Evolutionary conservation across 345 rosid genomes (phyloP).

Genomic region (Tarenaya hassleriana): DNA sequence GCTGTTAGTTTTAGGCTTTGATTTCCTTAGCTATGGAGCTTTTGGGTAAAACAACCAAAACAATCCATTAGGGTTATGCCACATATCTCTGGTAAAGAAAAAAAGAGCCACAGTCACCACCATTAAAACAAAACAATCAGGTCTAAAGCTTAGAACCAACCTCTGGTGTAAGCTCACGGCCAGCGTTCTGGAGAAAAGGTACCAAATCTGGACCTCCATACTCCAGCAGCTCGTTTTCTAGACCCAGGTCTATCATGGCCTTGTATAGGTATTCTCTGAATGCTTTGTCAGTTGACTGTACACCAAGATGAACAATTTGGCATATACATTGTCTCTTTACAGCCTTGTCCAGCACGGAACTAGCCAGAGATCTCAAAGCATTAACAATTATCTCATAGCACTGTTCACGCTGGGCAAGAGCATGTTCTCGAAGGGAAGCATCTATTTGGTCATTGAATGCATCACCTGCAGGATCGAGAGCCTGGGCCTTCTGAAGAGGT

Average conservation of each 20-base stretch:
- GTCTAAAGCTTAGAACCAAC: slow-evolving; percentile 29
- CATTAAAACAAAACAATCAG: slow-evolving; percentile 8
- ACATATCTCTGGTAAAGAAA: slow-evolving; percentile 1
- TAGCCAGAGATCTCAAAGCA: slow-evolving; percentile 63
- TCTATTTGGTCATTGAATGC: slow-evolving; percentile 91
- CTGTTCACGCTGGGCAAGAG: slow-evolving; percentile 72
- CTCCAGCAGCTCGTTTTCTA: slow-evolving; percentile 90
- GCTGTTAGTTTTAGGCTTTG: slow-evolving; percentile 6
- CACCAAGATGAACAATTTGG: slow-evolving; percentile 94
- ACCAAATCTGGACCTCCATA: slow-evolving; percentile 96
- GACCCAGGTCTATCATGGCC: slow-evolving; percentile 80
- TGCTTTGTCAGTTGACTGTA: slow-evolving; percentile 82
- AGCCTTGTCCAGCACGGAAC: slow-evolving; percentile 57
- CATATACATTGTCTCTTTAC: slow-evolving; percentile 67
- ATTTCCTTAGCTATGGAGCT: slow-evolving; percentile 1
- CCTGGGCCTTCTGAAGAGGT: slow-evolving; percentile 90
- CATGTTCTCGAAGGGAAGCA: slow-evolving; percentile 58
- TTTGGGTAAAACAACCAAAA: slow-evolving; percentile 5
- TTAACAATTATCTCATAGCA: slow-evolving; percentile 81
- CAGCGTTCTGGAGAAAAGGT: slow-evolving; percentile 86
- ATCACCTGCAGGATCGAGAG: slow-evolving; percentile 89
- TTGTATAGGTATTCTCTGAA: slow-evolving; percentile 81
- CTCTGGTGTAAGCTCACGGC: slow-evolving; percentile 60
- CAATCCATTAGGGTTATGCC: slow-evolving; percentile 12
- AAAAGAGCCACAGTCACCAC: slow-evolving; percentile 5